Evolutionary conservation across 495 filamentous ascomycete species (phyloP).

Genomic region (Penicillium argentinense): DNA sequence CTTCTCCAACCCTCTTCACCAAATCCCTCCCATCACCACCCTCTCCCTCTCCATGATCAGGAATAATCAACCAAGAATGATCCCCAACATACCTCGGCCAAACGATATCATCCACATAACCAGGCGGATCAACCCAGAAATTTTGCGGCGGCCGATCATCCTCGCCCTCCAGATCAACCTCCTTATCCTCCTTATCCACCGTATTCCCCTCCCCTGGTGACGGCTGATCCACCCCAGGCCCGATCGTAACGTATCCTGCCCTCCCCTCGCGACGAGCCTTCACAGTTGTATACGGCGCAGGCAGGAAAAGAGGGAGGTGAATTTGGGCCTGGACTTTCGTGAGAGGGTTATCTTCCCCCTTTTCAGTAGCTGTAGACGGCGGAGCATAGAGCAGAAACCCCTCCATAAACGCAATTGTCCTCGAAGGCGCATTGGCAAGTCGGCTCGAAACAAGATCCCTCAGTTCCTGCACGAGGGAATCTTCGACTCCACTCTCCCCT

Average conservation of each 20-base stretch:
- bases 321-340: conserved; percentile 53
- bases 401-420: conserved; percentile 61
- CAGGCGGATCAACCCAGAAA: conserved; percentile 92
- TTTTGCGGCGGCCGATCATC: conserved; percentile 57
- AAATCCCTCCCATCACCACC: conserved; percentile 21
- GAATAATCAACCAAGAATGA: conserved; percentile 73
- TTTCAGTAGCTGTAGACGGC: conserved; percentile 4
- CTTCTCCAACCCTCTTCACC: conserved; percentile 33
- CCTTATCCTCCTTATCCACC: neutral
- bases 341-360: conserved; percentile 16
- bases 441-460: conserved; percentile 10
- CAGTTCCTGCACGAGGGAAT: conserved; percentile 13
- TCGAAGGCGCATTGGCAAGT: conserved; percentile 34
- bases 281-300: conserved; percentile 57
- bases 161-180: conserved; percentile 37
- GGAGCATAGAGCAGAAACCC: conserved; percentile 79
- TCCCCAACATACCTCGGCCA: conserved; percentile 88
- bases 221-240: conserved; percentile 21
- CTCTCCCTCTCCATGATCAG: conserved; percentile 57
- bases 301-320: conserved; percentile 74
- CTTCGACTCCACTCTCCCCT: conserved; percentile 49
- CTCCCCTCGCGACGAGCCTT: conserved; percentile 68
- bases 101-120: conserved; percentile 91
- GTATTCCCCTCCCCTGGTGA: neutral
- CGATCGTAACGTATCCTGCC: conserved; percentile 82